These are phyloP conservation scores for Fusarium chaquense DNA, from an alignment of 2,329 filamentous ascomycete genomes.

Conservation along the genomic window DNA sequence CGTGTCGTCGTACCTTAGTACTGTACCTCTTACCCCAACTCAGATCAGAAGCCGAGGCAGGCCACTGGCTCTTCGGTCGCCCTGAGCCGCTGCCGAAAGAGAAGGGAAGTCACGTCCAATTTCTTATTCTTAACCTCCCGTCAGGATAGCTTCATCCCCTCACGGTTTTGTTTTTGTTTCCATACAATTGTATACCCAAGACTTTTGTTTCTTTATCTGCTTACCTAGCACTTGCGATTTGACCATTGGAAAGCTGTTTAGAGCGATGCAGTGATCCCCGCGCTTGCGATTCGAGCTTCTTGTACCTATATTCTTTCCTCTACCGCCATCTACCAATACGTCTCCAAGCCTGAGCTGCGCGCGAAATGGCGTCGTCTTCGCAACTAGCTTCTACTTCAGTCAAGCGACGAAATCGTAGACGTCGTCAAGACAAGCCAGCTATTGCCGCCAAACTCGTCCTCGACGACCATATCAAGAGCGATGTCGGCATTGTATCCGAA, in stretches of 20 bases:
- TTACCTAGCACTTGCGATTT: not conserved
- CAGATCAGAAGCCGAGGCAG: conserved; percentile 42
- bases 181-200: conserved; percentile 11
- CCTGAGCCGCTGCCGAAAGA: conserved; percentile 41
- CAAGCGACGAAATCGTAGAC: conserved; percentile 63
- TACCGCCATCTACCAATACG: conserved; percentile 4
- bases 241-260: conserved; percentile 3
- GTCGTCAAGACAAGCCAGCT: conserved; percentile 77
- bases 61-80: conserved; percentile 37
- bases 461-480: conserved; percentile 86
- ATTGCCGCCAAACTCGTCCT: conserved; percentile 84
- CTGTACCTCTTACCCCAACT: conserved; percentile 6
- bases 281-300: conserved; percentile 35
- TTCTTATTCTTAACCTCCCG: conserved; percentile 24
- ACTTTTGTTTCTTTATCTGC: not conserved
- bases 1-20: conserved; percentile 23
- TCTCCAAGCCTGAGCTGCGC: not conserved
- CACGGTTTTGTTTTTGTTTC: conserved; percentile 7
- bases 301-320: conserved; percentile 22
- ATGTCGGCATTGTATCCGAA: conserved; percentile 86
- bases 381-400: conserved; percentile 42
- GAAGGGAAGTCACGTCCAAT: conserved; percentile 32
- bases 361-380: conserved; percentile 49
- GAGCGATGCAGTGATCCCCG: conserved; percentile 37
- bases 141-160: conserved; percentile 17